phyloP scores from a whole-genome alignment of 2,329 filamentous ascomycete genomes.

The Monilinia fructigena region DNA sequence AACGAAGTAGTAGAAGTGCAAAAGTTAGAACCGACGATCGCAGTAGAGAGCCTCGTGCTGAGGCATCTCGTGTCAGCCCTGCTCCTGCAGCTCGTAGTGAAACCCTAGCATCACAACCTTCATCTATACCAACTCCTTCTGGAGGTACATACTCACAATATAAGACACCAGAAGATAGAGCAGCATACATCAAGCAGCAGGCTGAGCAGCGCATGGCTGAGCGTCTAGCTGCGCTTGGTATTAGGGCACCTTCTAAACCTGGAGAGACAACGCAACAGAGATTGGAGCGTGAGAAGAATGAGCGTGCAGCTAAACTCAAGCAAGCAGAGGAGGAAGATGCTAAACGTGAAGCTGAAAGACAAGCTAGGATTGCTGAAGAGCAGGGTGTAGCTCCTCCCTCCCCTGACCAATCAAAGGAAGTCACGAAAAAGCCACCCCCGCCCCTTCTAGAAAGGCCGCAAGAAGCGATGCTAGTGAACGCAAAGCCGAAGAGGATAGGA shows the following conservation, averaged over 20 bases:
- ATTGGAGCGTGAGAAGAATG: conserved; percentile 81
- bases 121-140: conserved; percentile 49
- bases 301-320: conserved; percentile 80
- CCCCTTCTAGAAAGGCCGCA: conserved; percentile 74
- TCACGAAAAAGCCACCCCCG: conserved; percentile 71
- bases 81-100: conserved; percentile 37
- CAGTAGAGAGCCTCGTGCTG: conserved; percentile 37
- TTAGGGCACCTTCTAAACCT: conserved; percentile 77
- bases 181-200: conserved; percentile 95
- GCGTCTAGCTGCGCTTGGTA: conserved; percentile 85
- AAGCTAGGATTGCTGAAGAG: conserved; percentile 46
- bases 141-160: conserved; percentile 75
- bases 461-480: conserved; percentile 60
- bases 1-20: conserved; percentile 77
- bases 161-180: conserved; percentile 87
- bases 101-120: conserved; percentile 48
- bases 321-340: conserved; percentile 94
- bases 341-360: conserved; percentile 81
- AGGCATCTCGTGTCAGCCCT: conserved; percentile 45
- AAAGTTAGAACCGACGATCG: conserved; percentile 63
- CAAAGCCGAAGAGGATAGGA: conserved; percentile 59
- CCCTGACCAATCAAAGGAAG: conserved; percentile 26
- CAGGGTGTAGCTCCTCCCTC: conserved; percentile 38
- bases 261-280: conserved; percentile 81
- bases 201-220: conserved; percentile 97